These are phyloP conservation scores for Xylariales sp. DNA, from an alignment of 2,329 filamentous ascomycete genomes.

Conservation along the genomic window DNA sequence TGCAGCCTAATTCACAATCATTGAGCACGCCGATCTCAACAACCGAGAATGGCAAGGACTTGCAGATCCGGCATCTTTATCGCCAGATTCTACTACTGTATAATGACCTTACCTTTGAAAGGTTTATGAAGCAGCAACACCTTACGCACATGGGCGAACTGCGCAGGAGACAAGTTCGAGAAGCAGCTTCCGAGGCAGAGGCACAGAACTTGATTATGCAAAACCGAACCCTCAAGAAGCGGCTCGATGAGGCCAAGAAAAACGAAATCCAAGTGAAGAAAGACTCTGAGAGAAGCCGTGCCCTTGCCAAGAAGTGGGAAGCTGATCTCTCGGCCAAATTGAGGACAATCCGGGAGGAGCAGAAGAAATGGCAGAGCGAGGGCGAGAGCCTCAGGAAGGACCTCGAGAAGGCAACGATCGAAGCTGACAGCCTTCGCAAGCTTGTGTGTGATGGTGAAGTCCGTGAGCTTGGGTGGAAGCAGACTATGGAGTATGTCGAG, in stretches of 20 bases:
- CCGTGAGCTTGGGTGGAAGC: slow-evolving; percentile 58
- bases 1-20: slow-evolving; percentile 21
- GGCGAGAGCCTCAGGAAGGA: slow-evolving; percentile 53
- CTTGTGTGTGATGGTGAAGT: slow-evolving; percentile 67
- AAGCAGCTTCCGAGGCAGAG: slow-evolving; percentile 76
- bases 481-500: slow-evolving; percentile 60
- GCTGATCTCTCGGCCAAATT: slow-evolving; percentile 65
- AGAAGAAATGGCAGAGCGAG: slow-evolving; percentile 59
- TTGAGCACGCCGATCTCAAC: slow-evolving; percentile 21
- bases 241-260: slow-evolving; percentile 69
- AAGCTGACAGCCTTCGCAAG: slow-evolving; percentile 60
- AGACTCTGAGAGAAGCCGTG: slow-evolving; percentile 67
- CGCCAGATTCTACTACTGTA: slow-evolving; percentile 71
- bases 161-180: slow-evolving; percentile 68
- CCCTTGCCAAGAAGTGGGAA: slow-evolving; percentile 75
- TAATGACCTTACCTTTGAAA: slow-evolving; percentile 79
- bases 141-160: slow-evolving; percentile 77
- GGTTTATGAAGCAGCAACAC: slow-evolving; percentile 80
- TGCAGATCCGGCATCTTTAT: slow-evolving; percentile 51
- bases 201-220: slow-evolving; percentile 76
- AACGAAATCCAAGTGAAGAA: slow-evolving; percentile 65
- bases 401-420: slow-evolving; percentile 51
- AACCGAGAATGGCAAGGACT: slow-evolving; percentile 10
- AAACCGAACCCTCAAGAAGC: slow-evolving; percentile 68
- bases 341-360: slow-evolving; percentile 62